Evolutionary conservation across 73 alveolate species (phyloP).

Genomic region (Urostyla sp.): DNA sequence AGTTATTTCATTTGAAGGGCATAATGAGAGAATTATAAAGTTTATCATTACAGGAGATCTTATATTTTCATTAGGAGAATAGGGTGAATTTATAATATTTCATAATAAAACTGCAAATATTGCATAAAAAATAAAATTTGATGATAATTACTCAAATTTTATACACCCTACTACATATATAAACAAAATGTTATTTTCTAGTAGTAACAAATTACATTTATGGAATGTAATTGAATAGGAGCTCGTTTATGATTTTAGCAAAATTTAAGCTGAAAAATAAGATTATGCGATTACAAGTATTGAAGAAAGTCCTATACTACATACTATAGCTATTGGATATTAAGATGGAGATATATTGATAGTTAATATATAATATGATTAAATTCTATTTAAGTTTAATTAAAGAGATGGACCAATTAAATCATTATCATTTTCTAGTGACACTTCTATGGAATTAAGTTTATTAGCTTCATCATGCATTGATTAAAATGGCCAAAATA

Average conservation of each 20-base stretch:
- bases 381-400: slow-evolving; percentile 71
- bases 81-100: slow-evolving; percentile 77
- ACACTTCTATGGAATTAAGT: slow-evolving; percentile 71
- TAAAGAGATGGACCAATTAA: slow-evolving; percentile 73
- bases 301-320: slow-evolving; percentile 87
- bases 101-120: slow-evolving; percentile 68
- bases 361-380: slow-evolving; percentile 75
- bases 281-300: slow-evolving; percentile 71
- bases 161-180: slow-evolving; percentile 92
- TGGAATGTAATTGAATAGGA: slow-evolving; percentile 80
- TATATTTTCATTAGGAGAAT: slow-evolving; percentile 69
- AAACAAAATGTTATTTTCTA: slow-evolving; percentile 80
- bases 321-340: slow-evolving; percentile 80
- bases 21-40: slow-evolving; percentile 67
- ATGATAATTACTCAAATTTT: slow-evolving; percentile 63
- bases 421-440: slow-evolving; percentile 78
- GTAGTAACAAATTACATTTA: slow-evolving; percentile 74
- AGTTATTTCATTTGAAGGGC: slow-evolving; percentile 69
- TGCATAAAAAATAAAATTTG: slow-evolving; percentile 40
- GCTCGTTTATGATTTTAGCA: slow-evolving; percentile 78
- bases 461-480: slow-evolving; percentile 80
- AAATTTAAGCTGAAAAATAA: slow-evolving; percentile 50
- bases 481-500: slow-evolving; percentile 55
- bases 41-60: slow-evolving; percentile 74
- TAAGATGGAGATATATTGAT: slow-evolving; percentile 76